Evolutionary conservation across 495 filamentous ascomycete species (phyloP).

Genomic region (Penicillium angulare): DNA sequence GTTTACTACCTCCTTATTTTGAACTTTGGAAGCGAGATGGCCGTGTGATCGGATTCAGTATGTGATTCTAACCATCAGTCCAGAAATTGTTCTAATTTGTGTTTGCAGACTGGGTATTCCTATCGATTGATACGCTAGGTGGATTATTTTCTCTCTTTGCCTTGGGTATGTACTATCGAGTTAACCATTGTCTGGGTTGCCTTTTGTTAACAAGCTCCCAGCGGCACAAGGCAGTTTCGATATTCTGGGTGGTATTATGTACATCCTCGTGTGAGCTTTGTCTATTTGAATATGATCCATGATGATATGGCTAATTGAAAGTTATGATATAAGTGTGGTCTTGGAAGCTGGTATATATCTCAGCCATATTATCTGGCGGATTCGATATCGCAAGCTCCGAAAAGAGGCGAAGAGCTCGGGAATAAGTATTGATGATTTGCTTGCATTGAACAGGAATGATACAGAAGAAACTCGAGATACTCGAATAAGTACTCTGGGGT

Average conservation of each 20-base stretch:
- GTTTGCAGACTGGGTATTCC: constrained; percentile 55
- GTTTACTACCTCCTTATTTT: constrained; percentile 68
- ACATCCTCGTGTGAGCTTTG: constrained; percentile 59
- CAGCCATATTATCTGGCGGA: constrained; percentile 66
- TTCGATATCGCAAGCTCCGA: constrained; percentile 60
- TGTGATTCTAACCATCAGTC: constrained; percentile 7
- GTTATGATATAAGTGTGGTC: constrained; percentile 46
- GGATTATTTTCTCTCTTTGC: constrained; percentile 76
- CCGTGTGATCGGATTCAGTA: constrained; percentile 68
- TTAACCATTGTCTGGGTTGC: too few relatives aligned
- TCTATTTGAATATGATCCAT: background rate
- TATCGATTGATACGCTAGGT: constrained; percentile 67
- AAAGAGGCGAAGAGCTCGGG: constrained; percentile 54
- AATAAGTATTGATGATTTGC: constrained; percentile 63
- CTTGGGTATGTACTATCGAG: constrained; percentile 61
- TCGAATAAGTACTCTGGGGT: background rate
- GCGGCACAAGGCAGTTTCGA: constrained; percentile 71
- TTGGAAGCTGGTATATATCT: constrained; percentile 68
- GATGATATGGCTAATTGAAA: background rate
- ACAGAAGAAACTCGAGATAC: background rate
- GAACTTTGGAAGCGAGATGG: constrained; percentile 71
- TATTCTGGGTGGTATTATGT: constrained; percentile 64
- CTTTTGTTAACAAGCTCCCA: constrained; percentile 16
- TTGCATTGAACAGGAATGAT: constrained; percentile 23
- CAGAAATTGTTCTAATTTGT: background rate